These are phyloP conservation scores for Biscogniauxia mediterranea DNA, from an alignment of 2,329 filamentous ascomycete species.

Conservation along the genomic window DNA sequence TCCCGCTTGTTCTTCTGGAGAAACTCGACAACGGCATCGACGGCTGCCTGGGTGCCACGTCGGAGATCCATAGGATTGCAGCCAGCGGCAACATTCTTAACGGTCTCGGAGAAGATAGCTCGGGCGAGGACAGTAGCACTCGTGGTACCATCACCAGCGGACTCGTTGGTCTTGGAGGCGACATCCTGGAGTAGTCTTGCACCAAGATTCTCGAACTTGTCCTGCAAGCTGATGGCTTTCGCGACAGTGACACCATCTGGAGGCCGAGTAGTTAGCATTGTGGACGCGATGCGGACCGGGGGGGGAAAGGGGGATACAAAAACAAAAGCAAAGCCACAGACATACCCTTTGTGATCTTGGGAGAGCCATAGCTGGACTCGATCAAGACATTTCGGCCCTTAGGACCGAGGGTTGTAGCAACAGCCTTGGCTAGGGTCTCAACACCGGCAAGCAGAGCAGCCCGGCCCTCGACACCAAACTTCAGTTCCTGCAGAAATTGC, in stretches of 20 bases:
- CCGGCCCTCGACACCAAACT: constrained; percentile 94
- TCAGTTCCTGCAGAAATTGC: constrained; percentile 70
- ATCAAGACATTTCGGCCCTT: constrained; percentile 99
- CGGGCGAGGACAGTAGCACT: constrained; percentile 95
- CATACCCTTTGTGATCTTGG: constrained; percentile 98
- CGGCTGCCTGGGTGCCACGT: constrained; percentile 93
- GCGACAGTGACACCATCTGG: constrained; percentile 85
- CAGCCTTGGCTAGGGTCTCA: constrained; percentile 93
- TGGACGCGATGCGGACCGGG: background rate
- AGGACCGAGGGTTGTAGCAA: constrained; percentile 92
- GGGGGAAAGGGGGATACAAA: too few species aligned
- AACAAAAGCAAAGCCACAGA: constrained; percentile 6
- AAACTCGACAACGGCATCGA: constrained; percentile 91
- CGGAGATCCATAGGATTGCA: constrained; percentile 99
- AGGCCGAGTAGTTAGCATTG: constrained; percentile 18
- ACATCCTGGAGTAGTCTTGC: constrained; percentile 96
- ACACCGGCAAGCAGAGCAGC: constrained; percentile 89
- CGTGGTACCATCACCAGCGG: constrained; percentile 97
- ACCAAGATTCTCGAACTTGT: constrained; percentile 99
- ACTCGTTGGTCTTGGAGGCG: constrained; percentile 98
- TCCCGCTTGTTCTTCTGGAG: constrained; percentile 95
- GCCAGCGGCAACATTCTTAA: constrained; percentile 98
- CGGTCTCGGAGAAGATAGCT: constrained; percentile 98
- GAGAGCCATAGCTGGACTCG: constrained; percentile 96
- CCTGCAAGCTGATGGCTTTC: constrained; percentile 87